Evolutionary conservation across 139 green algal species (phyloP).

Genomic region (Spirogloea muscicola): DNA sequence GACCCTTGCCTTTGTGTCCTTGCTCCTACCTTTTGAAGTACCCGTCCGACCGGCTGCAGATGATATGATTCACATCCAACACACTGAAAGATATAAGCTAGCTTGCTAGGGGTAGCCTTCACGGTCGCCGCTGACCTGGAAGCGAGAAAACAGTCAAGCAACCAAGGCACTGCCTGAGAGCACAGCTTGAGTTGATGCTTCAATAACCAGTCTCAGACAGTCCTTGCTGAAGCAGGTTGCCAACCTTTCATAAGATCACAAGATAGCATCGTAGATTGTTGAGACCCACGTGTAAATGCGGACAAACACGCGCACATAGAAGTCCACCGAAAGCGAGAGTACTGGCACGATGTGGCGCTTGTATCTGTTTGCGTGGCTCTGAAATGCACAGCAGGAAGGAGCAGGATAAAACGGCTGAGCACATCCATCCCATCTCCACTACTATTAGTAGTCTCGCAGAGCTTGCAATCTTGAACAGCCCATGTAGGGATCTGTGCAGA

Average conservation of each 20-base stretch:
- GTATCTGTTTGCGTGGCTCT: conserved; percentile 65
- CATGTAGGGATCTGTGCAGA: no score
- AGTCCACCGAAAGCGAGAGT: conserved; percentile 87
- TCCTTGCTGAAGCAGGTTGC: no score
- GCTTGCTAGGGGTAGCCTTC: conserved; percentile 70
- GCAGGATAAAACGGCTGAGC: not conserved
- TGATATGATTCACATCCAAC: conserved; percentile 85
- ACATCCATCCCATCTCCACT: not conserved
- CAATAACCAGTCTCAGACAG: no score
- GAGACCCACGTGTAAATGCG: conserved; percentile 75
- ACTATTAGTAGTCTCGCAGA: no score
- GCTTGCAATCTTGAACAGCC: no score
- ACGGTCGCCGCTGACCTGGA: conserved; percentile 50
- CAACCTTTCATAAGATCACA: no score
- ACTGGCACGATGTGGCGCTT: conserved; percentile 90
- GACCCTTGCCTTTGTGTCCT: no score
- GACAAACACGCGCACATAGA: conserved; percentile 95
- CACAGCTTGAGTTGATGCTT: no score
- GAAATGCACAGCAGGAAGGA: conserved; percentile 12
- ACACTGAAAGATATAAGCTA: conserved; percentile 89
- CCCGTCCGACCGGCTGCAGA: conserved; percentile 62
- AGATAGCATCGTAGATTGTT: no score
- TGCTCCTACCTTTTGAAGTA: conserved; percentile 33
- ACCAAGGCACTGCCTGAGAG: not conserved
- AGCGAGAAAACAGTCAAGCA: not conserved